Conservation (phyloP, 2,329 filamentous ascomycete genomes). For the Trichoderma koningiopsis region DNA sequence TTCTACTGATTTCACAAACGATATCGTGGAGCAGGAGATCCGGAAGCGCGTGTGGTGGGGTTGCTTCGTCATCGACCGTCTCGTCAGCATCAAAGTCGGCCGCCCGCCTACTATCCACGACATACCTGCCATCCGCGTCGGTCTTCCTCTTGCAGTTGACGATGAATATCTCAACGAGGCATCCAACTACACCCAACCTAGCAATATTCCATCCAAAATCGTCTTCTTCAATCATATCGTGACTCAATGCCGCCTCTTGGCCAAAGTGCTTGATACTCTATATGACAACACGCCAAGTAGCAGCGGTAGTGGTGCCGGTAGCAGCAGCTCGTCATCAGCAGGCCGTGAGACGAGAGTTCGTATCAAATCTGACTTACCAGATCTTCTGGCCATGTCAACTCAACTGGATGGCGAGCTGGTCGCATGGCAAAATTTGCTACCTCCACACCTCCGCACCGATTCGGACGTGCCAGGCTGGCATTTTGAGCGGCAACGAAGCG, state of each 20-base stretch:
- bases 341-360: slow-evolving; percentile 6
- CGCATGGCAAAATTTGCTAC: slow-evolving; percentile 8
- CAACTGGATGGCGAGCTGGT: slow-evolving; percentile 11
- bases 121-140: slow-evolving; percentile 9
- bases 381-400: slow-evolving; percentile 20
- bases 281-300: slow-evolving; percentile 21
- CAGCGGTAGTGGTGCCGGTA: slow-evolving; percentile 4
- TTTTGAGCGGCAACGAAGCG: slow-evolving; percentile 15
- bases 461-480: slow-evolving; percentile 14
- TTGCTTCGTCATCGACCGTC: slow-evolving; percentile 19
- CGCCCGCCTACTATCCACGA: slow-evolving; percentile 20
- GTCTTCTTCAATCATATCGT: slow-evolving; percentile 19
- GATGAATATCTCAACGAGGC: slow-evolving; percentile 15
- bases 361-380: slow-evolving; percentile 10
- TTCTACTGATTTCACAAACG: slow-evolving; percentile 5
- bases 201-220: slow-evolving; percentile 15
- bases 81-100: slow-evolving; percentile 21
- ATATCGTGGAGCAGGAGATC: slow-evolving; percentile 19
- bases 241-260: slow-evolving; percentile 16
- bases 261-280: slow-evolving; percentile 15
- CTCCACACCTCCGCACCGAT: slow-evolving; percentile 7
- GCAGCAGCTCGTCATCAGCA: slow-evolving; percentile 7
- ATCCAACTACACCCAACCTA: slow-evolving; percentile 13
- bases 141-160: slow-evolving; percentile 10
- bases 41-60: slow-evolving; percentile 24